Evolutionary conservation across 306 rosid genomes (phyloP).

Genomic region (Astragalus membranaceus): DNA sequence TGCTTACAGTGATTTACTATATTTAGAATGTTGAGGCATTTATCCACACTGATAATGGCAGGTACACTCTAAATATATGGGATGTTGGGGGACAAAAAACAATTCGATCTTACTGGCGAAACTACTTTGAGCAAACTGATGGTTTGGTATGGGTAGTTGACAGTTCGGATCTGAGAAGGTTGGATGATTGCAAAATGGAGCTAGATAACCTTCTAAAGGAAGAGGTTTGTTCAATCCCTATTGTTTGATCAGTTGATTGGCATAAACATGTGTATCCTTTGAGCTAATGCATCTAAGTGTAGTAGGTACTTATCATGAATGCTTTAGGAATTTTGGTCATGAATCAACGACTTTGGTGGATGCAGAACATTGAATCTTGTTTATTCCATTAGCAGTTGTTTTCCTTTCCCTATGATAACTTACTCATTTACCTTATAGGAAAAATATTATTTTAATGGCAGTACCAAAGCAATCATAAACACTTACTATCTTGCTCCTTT

Average conservation of each 20-base stretch:
- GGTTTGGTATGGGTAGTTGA: constrained; percentile 94
- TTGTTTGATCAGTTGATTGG: not conserved
- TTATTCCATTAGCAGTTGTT: not conserved
- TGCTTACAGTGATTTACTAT: not conserved
- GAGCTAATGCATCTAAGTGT: not conserved
- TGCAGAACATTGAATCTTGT: not conserved
- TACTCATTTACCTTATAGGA: not conserved
- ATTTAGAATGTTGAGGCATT: not conserved
- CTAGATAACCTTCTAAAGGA: constrained; percentile 84
- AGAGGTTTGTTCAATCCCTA: constrained; percentile 45
- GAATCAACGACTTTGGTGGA: not conserved
- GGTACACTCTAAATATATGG: constrained; percentile 75
- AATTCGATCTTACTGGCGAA: constrained; percentile 88
- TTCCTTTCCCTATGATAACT: constrained; percentile 6
- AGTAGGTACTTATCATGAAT: not conserved
- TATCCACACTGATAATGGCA: constrained; percentile 27
- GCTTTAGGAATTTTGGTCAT: not conserved
- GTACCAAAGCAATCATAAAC: not conserved
- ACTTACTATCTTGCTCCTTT: not conserved
- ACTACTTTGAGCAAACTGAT: constrained; percentile 91
- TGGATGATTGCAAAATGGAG: constrained; percentile 87
- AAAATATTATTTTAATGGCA: not conserved
- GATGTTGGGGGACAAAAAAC: constrained; percentile 95
- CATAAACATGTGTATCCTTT: not conserved
- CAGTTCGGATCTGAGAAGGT: constrained; percentile 78